Conservation (phyloP, 2,329 filamentous ascomycete genomes). For the Colletotrichum liaoningense region DNA sequence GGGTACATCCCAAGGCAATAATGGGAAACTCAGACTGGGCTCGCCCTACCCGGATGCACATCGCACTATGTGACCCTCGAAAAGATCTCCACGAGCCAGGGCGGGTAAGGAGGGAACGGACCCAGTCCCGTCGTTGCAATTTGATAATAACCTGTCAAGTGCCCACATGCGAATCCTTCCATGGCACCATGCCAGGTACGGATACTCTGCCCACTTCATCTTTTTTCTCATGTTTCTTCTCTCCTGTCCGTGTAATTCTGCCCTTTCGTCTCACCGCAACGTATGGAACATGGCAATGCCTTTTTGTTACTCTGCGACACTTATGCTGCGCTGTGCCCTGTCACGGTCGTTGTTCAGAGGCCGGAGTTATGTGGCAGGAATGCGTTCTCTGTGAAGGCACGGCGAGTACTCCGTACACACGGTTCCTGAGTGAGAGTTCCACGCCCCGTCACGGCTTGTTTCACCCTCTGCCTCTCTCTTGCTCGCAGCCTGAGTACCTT, state of each 20-base stretch:
- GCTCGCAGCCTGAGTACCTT: neutral
- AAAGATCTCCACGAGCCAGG: neutral
- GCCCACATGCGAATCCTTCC: neutral
- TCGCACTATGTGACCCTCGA: neutral
- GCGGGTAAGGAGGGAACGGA: neutral
- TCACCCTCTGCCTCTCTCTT: conserved; percentile 6
- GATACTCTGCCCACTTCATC: neutral
- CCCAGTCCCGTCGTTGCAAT: neutral
- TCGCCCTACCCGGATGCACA: neutral
- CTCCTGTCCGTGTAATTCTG: neutral
- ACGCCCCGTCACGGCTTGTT: conserved; percentile 24
- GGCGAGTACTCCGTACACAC: neutral
- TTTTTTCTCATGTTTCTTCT: neutral
- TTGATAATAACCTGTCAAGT: neutral
- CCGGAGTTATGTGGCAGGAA: neutral
- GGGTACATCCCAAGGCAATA: neutral
- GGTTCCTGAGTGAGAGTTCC: conserved; percentile 14
- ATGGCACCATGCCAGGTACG: neutral
- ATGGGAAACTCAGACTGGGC: neutral
- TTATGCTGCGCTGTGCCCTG: conserved; percentile 3
- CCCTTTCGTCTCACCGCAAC: neutral
- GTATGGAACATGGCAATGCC: neutral
- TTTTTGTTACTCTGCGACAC: neutral
- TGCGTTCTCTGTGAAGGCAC: conserved; percentile 3
- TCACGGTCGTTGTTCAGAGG: conserved; percentile 2